These are phyloP conservation scores for Medakamo hakoo DNA, from an alignment of 139 green algal species.

Conservation along the genomic window DNA sequence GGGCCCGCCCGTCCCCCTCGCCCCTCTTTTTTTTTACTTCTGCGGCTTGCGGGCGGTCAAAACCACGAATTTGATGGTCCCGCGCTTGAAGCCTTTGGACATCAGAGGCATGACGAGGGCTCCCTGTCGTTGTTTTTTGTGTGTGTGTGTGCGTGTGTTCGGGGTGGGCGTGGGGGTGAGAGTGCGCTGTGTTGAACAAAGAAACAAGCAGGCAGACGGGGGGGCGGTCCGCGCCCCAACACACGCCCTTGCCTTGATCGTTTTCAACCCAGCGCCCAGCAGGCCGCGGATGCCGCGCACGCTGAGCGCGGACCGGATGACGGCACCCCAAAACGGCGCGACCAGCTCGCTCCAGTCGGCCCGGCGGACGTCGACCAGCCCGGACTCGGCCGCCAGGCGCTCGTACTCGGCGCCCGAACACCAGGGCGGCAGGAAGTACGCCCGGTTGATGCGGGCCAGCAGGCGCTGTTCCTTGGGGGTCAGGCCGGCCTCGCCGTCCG, in stretches of 20 bases:
- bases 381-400: slow-evolving; percentile 34
- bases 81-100: slow-evolving; percentile 64
- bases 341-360: slow-evolving; percentile 84
- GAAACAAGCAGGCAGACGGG: not conserved
- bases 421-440: slow-evolving; percentile 95
- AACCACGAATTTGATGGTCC: slow-evolving; percentile 90
- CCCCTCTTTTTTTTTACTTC: not conserved
- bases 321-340: slow-evolving; percentile 84
- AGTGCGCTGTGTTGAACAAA: not conserved
- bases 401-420: slow-evolving; percentile 82
- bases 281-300: slow-evolving; percentile 60
- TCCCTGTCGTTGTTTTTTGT: no score
- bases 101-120: slow-evolving; percentile 93
- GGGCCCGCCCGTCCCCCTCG: no score
- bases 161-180: not conserved
- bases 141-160: no score
- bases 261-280: slow-evolving; percentile 65
- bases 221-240: not conserved
- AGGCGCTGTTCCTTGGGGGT: slow-evolving; percentile 40
- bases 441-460: slow-evolving; percentile 82
- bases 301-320: slow-evolving; percentile 72
- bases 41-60: slow-evolving; percentile 74
- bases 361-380: slow-evolving; percentile 37
- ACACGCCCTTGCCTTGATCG: slow-evolving; percentile 44
- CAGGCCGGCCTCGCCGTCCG: slow-evolving; percentile 24